Evolutionary conservation across 192 early-diverging fungal genomes (phyloP), one percentile per base, ranked within the genome.

Genomic region (Spizellomyces sp.): DNA sequence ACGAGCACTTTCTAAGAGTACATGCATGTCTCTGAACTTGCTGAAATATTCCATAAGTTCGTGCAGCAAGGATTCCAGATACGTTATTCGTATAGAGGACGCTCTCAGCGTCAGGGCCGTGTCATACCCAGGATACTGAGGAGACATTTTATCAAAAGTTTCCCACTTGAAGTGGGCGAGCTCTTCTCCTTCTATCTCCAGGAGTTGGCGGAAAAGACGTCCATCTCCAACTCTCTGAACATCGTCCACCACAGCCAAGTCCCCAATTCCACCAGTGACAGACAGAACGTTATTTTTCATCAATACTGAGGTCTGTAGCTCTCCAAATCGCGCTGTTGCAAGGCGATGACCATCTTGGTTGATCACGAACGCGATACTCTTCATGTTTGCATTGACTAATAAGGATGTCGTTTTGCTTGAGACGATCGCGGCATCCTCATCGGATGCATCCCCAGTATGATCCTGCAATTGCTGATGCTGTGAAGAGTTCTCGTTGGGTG

Each of bases 141-240:
- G 61, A 4, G 77, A 58, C 5, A 77, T 60, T 4, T 80, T 59
- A 62, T 90, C 86, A 75, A 86, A 96, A 0, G 91, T 96, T 66
- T 99, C 89, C 71, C 92, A 97, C 5, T 78, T 78, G 61, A 99
- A 94, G 67, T 95, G 92, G 0, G 94, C 94, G 42, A 95, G 79
- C 64, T 96, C 89, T 41, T 92, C 90, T 9, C 94, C 93, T 77
- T 96, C 90, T 68, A 99, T 93, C 4, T 84, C 85, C 8, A 97
- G 76, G 17, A 97, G 84, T 67, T 87, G 75, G 43, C 70, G 62
- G 45, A 48, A 66, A n/a, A 43, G 57, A 6, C 62, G 48, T 2
- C 48, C 19, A 9, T 44, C 9, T 7, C 70, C 50, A 0, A 63
- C 61, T 17, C 62, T 61, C 6, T 42, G 41, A 6, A 79, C 59